Evolutionary conservation across 2,329 filamentous ascomycete species (phyloP), one percentile per base, ranked within the genome.

Genomic region (Aspergillus fumigatus): DNA sequence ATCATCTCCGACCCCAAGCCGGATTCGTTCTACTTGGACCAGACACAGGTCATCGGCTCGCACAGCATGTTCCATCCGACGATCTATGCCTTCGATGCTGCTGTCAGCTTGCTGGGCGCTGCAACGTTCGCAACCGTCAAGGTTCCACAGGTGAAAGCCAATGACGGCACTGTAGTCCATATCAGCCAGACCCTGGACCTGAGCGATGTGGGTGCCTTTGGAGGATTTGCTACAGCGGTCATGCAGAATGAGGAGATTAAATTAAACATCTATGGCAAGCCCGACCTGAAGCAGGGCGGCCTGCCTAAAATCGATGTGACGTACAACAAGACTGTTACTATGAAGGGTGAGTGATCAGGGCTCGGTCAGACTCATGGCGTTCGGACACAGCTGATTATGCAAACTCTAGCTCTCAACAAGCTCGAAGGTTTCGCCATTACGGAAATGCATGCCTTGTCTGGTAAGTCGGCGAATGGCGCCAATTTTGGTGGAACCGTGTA

Each of bases 291-390:
- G 63, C 70, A 80, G 48, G 79, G 79, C 0, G 70, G 68, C 2
- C 69, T 87, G 48, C 82, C 80, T 0, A 75, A 72, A 47, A 80
- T 75, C 4, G 73, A 67, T 1, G 78, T 86, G 23, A 72, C 80
- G 43, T 86, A 84, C 66, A 78, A 85, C 68, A 79, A 84, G 64
- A 76, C 77, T 1, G 73, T 81, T n/a, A 77, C 74, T n/a, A 79
- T 84, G 75, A 83, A 81, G 65, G 82, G 83, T 84, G 65, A 25
- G 67, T 62, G 43, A 47, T 26, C 19, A 3, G 0, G 8, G 43
- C 23, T 23, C 4, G 8, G 43, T 23, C 23, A 47, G 4, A 23
- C 19, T 10, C 4, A 9, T 7, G 26, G 5, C 6, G 40, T 21
- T 21, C n/a, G 23, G 43, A 47, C 23, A 45, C 8, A 17, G 43